phyloP scores from a whole-genome alignment of 2,329 filamentous ascomycete genomes.

The Pestalotiopsis sp. region DNA sequence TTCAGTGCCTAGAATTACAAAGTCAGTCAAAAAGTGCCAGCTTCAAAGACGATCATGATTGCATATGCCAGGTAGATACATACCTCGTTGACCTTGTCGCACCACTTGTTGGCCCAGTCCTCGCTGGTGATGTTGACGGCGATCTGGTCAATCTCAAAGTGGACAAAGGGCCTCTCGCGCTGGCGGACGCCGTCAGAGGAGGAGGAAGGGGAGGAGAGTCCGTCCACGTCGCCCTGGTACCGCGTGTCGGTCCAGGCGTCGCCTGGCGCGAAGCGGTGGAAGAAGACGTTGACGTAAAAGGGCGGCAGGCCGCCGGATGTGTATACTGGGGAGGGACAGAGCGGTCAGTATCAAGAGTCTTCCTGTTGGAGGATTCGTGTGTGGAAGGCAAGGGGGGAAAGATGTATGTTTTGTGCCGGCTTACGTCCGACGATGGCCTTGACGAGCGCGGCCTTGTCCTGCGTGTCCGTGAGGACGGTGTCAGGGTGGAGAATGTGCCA shows the following conservation, averaged over 20 bases:
- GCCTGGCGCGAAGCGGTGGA: constrained; percentile 31
- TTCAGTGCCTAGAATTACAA: constrained; percentile 4
- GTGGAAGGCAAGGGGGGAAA: no score
- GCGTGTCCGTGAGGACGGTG: constrained; percentile 32
- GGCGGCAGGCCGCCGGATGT: constrained; percentile 35
- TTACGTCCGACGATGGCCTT: constrained; percentile 28
- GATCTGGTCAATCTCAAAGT: constrained; percentile 32
- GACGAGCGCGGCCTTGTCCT: constrained; percentile 33
- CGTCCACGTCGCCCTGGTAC: background rate
- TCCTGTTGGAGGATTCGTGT: no score
- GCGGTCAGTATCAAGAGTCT: background rate
- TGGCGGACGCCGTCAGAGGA: background rate
- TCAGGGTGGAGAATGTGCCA: constrained; percentile 45
- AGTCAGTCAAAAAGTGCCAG: background rate
- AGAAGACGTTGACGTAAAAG: constrained; percentile 48
- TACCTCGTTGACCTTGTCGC: constrained; percentile 18
- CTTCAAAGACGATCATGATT: background rate
- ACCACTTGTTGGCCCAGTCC: constrained; percentile 12
- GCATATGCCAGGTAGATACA: no score
- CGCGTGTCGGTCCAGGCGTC: constrained; percentile 25
- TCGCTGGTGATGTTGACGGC: constrained; percentile 30
- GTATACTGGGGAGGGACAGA: constrained; percentile 28
- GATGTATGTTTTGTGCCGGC: background rate
- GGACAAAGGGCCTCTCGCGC: constrained; percentile 33
- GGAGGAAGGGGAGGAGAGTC: no score